phyloP scores from a whole-genome alignment of 2,329 filamentous ascomycete genomes.

The Fonsecaea pugnacius region DNA sequence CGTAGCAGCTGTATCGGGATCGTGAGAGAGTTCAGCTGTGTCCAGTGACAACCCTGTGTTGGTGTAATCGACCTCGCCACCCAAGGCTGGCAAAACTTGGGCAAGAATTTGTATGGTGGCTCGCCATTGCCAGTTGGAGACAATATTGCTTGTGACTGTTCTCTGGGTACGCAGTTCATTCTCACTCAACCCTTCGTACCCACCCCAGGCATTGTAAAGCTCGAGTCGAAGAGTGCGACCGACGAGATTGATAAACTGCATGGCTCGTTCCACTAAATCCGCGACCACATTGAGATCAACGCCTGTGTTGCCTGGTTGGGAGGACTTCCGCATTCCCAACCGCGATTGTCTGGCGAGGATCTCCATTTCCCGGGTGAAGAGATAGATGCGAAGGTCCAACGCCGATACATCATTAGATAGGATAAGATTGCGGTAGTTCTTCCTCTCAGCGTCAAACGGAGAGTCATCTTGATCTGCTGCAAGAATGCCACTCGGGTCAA shows the following conservation, averaged over 20 bases:
- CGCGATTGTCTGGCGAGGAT: constrained; percentile 56
- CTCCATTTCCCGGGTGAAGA: constrained; percentile 86
- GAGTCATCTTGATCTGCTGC: constrained; percentile 33
- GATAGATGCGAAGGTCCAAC: constrained; percentile 92
- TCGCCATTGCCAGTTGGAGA: constrained; percentile 54
- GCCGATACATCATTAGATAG: constrained; percentile 92
- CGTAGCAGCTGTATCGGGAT: neutral
- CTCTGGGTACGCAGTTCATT: constrained; percentile 38
- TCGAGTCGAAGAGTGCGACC: constrained; percentile 81
- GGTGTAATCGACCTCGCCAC: constrained; percentile 19
- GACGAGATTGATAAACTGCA: constrained; percentile 81
- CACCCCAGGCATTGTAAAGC: constrained; percentile 59
- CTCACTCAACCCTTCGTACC: constrained; percentile 53
- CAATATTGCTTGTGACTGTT: constrained; percentile 51
- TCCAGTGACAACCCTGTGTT: constrained; percentile 23
- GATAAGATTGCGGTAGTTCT: constrained; percentile 89
- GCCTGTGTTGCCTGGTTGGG: constrained; percentile 5
- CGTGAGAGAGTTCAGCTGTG: constrained; percentile 26
- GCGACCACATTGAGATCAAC: constrained; percentile 63
- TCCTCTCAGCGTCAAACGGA: constrained; percentile 62
- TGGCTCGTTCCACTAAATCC: constrained; percentile 79
- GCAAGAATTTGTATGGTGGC: constrained; percentile 50
- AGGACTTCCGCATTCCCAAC: constrained; percentile 10
- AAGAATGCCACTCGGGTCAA: constrained; percentile 25
- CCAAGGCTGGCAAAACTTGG: constrained; percentile 23